A percentile compares a stretch with the other conserved stretches of the same genome.
Conservation (phyloP, 2,329 filamentous ascomycete genomes). For the Berkeleyomyces rouxiae region DNA sequence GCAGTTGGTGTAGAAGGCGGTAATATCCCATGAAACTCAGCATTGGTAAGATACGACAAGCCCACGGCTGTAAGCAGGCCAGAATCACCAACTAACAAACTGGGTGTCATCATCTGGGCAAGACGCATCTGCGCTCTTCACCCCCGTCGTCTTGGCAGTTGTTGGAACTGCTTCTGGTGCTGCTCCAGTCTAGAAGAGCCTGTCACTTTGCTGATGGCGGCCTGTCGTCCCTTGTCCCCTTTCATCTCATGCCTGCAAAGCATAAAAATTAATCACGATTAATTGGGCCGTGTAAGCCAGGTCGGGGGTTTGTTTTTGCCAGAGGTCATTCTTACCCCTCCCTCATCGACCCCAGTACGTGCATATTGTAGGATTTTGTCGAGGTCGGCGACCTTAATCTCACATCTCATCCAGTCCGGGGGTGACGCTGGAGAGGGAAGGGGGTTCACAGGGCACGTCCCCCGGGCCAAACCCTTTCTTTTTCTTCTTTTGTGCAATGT, state of each 20-base stretch:
- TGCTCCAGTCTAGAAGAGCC: background rate
- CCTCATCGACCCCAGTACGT: background rate
- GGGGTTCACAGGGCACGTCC: background rate
- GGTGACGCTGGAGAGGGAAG: background rate
- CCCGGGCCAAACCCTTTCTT: background rate
- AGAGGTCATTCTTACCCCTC: background rate
- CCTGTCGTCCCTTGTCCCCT: background rate
- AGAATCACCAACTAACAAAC: too few species aligned
- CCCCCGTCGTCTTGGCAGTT: too few species aligned
- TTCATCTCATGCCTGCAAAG: background rate
- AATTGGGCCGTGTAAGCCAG: background rate
- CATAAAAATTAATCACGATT: background rate
- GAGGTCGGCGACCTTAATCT: conserved; percentile 8
- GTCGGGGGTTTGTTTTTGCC: background rate
- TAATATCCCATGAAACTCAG: too few species aligned
- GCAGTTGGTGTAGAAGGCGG: too few species aligned
- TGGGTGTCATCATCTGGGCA: too few species aligned
- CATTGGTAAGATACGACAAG: too few species aligned
- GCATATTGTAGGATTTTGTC: background rate
- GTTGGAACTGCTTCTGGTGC: too few species aligned
- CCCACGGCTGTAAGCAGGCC: too few species aligned
- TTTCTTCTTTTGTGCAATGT: background rate
- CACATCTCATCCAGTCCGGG: background rate
- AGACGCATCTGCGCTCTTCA: too few species aligned
- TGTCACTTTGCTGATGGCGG: background rate